phyloP scores from a whole-genome alignment of 768 basidiomycete species.

The Gelatoporia subvermispora region DNA sequence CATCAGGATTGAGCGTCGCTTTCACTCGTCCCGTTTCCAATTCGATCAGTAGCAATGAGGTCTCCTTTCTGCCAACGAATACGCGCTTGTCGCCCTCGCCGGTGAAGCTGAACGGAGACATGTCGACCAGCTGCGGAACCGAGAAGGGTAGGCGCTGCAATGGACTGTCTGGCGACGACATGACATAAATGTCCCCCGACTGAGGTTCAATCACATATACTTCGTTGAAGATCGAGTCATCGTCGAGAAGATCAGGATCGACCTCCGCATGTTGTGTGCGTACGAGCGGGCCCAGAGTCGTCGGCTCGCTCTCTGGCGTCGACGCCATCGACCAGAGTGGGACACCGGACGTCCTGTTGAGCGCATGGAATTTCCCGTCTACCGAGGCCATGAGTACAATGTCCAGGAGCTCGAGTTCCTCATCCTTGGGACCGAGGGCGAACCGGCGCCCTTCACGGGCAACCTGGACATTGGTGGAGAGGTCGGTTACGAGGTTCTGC shows the following conservation, averaged over 20 bases:
- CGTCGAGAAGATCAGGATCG: constrained; percentile 54
- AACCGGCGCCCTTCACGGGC: constrained; percentile 6
- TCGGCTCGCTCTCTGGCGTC: constrained; percentile 12
- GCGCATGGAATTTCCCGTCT: constrained; percentile 91
- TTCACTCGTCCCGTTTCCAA: constrained; percentile 78
- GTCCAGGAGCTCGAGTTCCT: constrained; percentile 65
- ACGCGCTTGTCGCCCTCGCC: constrained; percentile 60
- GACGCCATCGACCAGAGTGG: constrained; percentile 83
- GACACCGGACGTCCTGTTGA: constrained; percentile 81
- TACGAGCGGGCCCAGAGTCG: constrained; percentile 68
- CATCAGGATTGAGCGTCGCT: constrained; percentile 59
- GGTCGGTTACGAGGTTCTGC: constrained; percentile 13
- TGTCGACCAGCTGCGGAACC: constrained; percentile 88
- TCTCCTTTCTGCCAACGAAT: constrained; percentile 91
- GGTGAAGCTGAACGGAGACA: constrained; percentile 77
- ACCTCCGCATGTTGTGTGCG: constrained; percentile 59
- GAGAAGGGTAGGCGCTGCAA: constrained; percentile 88
- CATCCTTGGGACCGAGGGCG: not conserved
- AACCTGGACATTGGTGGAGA: constrained; percentile 16
- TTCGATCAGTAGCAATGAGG: constrained; percentile 70
- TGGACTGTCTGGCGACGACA: constrained; percentile 59
- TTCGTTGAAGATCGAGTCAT: constrained; percentile 49
- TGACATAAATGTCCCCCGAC: constrained; percentile 89
- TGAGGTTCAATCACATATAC: constrained; percentile 94
- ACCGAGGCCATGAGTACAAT: constrained; percentile 88